Base-by-base conservation (phyloP, 257 asterid species). In the Perilla frutescens region DNA sequence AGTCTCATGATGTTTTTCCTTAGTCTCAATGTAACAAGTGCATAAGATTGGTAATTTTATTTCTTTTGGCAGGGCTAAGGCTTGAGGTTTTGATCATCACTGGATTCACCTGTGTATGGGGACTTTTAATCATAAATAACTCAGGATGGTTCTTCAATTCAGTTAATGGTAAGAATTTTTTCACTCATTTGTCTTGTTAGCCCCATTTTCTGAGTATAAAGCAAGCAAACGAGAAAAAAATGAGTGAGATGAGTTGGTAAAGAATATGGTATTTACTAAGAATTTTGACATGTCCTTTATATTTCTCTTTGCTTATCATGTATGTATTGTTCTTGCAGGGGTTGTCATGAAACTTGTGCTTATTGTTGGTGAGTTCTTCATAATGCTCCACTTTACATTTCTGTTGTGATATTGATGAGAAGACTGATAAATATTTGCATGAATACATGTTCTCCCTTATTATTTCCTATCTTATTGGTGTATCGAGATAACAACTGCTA, bases 141-240 rank as follows among this genome's bases (percentile, higher is more conserved):
- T 39, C 34, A 3, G 50, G 32, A n/a, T 62, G 65, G 65, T 59
- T 59, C 65, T 59, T 59, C 31, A 36, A 36, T 59, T 59, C 65
- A 36, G 66, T 37, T 13, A 36, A 36, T 1, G 45, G 66, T 60
- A n/a, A 1, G 66, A 59, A 0, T 10, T 0, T 13, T 57, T 31
- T 31, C 65, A 34, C 8, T 59, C 54, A 3, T 48, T 48, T 34
- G 37, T 48, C 54, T 32, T 58, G 20, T 58, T 37, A 3, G 63
- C 1, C 43, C 43, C 43, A 31, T 31, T 48, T 48, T 48, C 54
- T 48, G 54, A 31, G 63, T 58, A 31, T 58, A 58, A 58, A 55
- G 37, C 36, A 20, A 53, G 36, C 37, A 26, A 15, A 29, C 5
- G 2, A 55, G 41, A 57, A 57, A 60, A 12, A 60, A 60, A 15